These are phyloP conservation scores for Musa acuminata DNA, from an alignment of 176 grass and related monocot genomes.

Conservation along the genomic window DNA sequence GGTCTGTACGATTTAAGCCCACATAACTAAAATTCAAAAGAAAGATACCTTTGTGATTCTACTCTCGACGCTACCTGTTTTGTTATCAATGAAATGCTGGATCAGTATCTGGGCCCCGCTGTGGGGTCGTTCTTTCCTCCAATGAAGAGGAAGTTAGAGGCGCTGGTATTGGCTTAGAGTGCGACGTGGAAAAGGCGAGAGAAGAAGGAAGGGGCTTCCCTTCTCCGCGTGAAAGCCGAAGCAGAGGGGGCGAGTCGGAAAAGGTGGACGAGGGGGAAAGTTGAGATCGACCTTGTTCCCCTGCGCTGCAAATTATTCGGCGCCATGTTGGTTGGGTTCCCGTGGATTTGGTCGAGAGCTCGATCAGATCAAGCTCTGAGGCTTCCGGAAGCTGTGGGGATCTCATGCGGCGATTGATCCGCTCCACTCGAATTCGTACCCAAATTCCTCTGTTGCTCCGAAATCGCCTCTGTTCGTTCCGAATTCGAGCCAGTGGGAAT, in stretches of 20 bases:
- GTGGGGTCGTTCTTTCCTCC: no score
- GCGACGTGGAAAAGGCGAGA: no score
- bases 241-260: not conserved
- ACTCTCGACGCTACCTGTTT: no score
- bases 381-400: not conserved
- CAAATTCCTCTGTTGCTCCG: not conserved
- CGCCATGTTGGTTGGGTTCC: not conserved
- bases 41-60: no score
- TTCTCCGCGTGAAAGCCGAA: not conserved
- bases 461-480: not conserved
- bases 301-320: not conserved
- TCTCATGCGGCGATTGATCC: not conserved
- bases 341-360: not conserved
- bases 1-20: no score
- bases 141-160: no score
- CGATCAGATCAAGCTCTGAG: slow-evolving; percentile 2
- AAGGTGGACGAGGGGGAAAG: not conserved
- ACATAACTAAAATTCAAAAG: no score
- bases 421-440: slow-evolving; percentile 1
- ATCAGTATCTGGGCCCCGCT: no score
- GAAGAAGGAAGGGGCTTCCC: not conserved
- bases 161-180: no score
- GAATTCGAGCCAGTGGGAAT: not conserved
- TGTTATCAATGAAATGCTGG: no score
- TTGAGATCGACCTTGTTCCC: not conserved